Conservation (phyloP, 2,329 filamentous ascomycete species). For the Xylaria sp. region DNA sequence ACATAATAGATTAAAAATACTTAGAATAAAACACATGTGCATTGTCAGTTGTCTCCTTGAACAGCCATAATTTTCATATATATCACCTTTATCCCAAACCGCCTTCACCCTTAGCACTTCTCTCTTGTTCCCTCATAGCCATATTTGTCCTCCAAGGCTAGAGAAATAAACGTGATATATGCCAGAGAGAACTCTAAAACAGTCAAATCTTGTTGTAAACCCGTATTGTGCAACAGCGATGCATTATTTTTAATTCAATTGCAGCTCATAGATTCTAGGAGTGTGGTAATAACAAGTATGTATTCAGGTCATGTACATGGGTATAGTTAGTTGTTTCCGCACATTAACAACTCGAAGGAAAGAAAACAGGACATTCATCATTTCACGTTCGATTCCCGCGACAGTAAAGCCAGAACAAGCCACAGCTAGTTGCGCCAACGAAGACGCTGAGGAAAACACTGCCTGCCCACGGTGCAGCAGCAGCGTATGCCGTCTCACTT, state of each 20-base stretch:
- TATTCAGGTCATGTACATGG: background rate
- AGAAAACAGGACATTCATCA: background rate
- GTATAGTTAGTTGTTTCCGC: background rate
- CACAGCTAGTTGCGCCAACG: conserved; percentile 21
- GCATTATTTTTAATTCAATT: background rate
- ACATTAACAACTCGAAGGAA: background rate
- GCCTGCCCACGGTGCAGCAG: conserved; percentile 27
- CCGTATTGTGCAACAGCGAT: background rate
- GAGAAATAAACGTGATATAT: too few relatives aligned
- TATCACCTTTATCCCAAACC: too few relatives aligned
- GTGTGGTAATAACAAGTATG: background rate
- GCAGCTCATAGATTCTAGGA: too few relatives aligned
- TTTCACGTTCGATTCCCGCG: conserved; percentile 27
- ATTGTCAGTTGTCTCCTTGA: too few relatives aligned
- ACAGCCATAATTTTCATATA: too few relatives aligned
- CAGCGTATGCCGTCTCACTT: conserved; percentile 12
- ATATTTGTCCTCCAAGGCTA: background rate
- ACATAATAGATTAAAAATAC: too few relatives aligned
- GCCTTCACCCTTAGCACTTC: too few relatives aligned
- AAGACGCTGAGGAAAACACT: conserved; percentile 29
- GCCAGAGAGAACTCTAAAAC: background rate
- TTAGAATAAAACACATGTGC: too few relatives aligned
- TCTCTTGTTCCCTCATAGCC: background rate
- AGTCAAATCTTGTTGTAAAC: background rate
- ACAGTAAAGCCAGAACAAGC: conserved; percentile 37